Evolutionary conservation across 2,329 filamentous ascomycete genomes (phyloP), one percentile per base, ranked within the genome.

Genomic region (Pseudogymnoascus sp.): DNA sequence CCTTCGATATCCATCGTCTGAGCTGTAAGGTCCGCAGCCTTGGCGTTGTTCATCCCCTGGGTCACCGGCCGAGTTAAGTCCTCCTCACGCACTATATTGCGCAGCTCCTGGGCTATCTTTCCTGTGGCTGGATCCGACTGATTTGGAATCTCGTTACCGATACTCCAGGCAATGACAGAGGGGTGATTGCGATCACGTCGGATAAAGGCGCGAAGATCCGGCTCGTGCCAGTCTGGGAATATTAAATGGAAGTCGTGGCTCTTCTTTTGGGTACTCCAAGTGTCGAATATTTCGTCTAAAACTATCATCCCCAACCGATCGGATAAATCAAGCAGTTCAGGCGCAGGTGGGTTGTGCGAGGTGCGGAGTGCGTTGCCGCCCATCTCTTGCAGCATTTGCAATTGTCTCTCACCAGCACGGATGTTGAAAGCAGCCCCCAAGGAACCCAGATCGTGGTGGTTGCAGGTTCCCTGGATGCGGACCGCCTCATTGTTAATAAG

Each of bases 181-280:
- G 81, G 77, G 68, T 83, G 81, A 67, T 84, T 84, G 16, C 81
- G 74, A 69, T 84, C 82, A 6, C 81, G 77, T 4, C 80, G 76
- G n/a, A 84, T 67, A 63, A 83, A 79, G 1, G 77, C 67, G 0
- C 81, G 77, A 4, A 82, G 73, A 62, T 83, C 80, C 0, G 79
- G 73, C 71, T 84, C 81, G 64, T 79, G 74, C 81, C 81, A 84
- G 59, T 83, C 80, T 0, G 71, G 31, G 63, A 82, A 84, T 64
- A 83, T 77, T 14, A 79, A 67, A 65, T 82, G 78, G 66, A 79
- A 83, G 68, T 83, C 82, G 65, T 79, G 78, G 1, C 66, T 65
- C 0, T 73, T 77, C 69, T 84, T 84, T 18, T 71, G 65, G n/a
- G 50, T 67, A n/a, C 74, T 67, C 81, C 81, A 84, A 7, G 69